Base-by-base conservation (phyloP, 1,284 basidiomycete genomes). In the Cryptococcus sp. region DNA sequence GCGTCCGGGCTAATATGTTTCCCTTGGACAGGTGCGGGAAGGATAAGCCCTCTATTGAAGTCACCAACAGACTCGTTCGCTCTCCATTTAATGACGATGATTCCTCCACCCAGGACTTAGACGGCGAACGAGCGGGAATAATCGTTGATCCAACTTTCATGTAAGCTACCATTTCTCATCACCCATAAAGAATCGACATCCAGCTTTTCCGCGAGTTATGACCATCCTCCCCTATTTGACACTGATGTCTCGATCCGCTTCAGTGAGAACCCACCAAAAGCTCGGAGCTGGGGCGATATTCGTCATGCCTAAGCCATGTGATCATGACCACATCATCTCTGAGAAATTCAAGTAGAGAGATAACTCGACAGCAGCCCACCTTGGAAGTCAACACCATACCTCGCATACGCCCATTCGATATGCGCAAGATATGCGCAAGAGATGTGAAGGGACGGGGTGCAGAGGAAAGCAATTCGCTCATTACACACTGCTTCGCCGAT, bases 41-140 rank as follows among this genome's bases (percentile, higher is more conserved):
- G n/a, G 61, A 56, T 13, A 64, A 59, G 37, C 70, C 70, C 10
- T 63, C 64, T 46, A 65, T 73, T 17, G 70, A 73, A 53, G 70
- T 73, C 7, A 73, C 70, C 5, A 73, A 73, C 47, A 53, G 56
- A 20, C 40, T 66, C 20, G 8, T 57, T 13, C 29, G 29, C 11
- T 22, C 57, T 44, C 22, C 40, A 50, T 49, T 23, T 37, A 22
- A 49, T 11, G 52, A 60, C 20, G 58, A 52, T n/a, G n/a, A n/a
- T n/a, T n/a, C n/a, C n/a, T n/a, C n/a, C n/a, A n/a, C n/a, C n/a
- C n/a, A n/a, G 13, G 29, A 34, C 8, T 34, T 34, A 13, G 29
- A 34, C 8, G 29, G 8, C 8, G 29, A 34, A 34, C 29, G 29
- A 34, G 29, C 29, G 46, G 57, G 40, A 7, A 40, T 61, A 11